A percentile compares a stretch with the other conserved stretches of the same genome.
phyloP scores from a whole-genome alignment of 768 basidiomycete species.

The Tricholoma saponaceum region DNA sequence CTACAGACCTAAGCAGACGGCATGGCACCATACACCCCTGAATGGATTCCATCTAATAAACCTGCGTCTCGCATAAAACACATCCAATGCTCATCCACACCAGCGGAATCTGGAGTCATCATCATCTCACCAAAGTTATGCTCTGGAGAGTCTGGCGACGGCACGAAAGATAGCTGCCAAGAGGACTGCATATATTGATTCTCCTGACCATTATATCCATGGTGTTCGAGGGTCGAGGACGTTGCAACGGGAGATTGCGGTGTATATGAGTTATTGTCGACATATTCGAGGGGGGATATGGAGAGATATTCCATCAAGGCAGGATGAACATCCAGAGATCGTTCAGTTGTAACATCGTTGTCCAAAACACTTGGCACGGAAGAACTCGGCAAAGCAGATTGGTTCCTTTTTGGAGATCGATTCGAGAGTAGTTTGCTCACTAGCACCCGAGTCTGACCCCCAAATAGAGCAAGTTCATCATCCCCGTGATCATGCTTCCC shows the following conservation, averaged over 20 bases:
- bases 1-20: not conserved
- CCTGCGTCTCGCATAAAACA: constrained; percentile 63
- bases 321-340: constrained; percentile 46
- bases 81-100: constrained; percentile 64
- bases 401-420: constrained; percentile 22
- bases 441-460: constrained; percentile 65
- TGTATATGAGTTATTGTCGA: not conserved
- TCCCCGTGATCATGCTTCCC: constrained; percentile 46
- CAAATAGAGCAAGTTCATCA: constrained; percentile 66
- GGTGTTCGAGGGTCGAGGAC: constrained; percentile 1
- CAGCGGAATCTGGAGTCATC: constrained; percentile 33
- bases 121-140: constrained; percentile 36
- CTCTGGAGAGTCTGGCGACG: not conserved
- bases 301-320: constrained; percentile 60
- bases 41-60: constrained; percentile 25
- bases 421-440: constrained; percentile 49
- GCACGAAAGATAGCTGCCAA: constrained; percentile 10
- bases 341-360: constrained; percentile 17
- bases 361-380: constrained; percentile 19
- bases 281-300: constrained; percentile 19
- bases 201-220: not conserved
- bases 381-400: constrained; percentile 10
- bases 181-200: constrained; percentile 1
- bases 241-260: constrained; percentile 1
- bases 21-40: no score